phyloP scores from a whole-genome alignment of 2,329 filamentous ascomycete genomes.

The Colletotrichum truncatum region DNA sequence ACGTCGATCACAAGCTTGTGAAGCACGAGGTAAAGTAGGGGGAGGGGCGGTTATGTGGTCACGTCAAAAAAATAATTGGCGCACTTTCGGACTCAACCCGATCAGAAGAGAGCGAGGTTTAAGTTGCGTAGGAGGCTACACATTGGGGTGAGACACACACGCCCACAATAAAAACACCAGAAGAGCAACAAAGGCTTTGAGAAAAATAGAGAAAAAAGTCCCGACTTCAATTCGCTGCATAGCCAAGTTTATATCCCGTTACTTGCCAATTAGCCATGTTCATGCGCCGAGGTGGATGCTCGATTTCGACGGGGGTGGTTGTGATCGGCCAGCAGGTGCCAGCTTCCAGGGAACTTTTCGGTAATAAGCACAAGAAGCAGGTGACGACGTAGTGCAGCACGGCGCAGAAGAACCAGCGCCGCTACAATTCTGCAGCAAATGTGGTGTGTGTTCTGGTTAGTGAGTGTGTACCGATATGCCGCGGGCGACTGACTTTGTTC shows the following conservation, averaged over 20 bases:
- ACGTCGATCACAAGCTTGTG: conserved; percentile 12
- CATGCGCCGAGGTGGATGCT: conserved; percentile 25
- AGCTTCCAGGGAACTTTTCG: not conserved
- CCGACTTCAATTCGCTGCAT: not conserved
- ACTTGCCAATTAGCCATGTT: conserved; percentile 24
- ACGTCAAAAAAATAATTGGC: conserved; percentile 1
- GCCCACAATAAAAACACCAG: not conserved
- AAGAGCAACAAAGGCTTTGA: not conserved
- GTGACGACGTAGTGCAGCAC: too few relatives aligned
- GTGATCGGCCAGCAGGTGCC: not conserved
- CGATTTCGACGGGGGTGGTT: not conserved
- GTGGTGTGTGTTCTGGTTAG: too few relatives aligned
- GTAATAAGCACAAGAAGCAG: not conserved
- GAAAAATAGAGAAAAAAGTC: not conserved
- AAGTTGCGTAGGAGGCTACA: too few relatives aligned
- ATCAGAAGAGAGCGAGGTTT: too few relatives aligned
- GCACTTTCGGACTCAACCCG: not conserved
- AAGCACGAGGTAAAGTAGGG: not conserved
- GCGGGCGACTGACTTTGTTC: not conserved
- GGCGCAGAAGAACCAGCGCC: not conserved
- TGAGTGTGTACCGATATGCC: not conserved
- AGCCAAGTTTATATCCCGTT: not conserved
- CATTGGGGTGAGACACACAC: not conserved
- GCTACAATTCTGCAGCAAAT: too few relatives aligned
- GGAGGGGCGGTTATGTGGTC: not conserved